phyloP scores from a whole-genome alignment of 2,329 filamentous ascomycete genomes.

The Alternaria sp. region DNA sequence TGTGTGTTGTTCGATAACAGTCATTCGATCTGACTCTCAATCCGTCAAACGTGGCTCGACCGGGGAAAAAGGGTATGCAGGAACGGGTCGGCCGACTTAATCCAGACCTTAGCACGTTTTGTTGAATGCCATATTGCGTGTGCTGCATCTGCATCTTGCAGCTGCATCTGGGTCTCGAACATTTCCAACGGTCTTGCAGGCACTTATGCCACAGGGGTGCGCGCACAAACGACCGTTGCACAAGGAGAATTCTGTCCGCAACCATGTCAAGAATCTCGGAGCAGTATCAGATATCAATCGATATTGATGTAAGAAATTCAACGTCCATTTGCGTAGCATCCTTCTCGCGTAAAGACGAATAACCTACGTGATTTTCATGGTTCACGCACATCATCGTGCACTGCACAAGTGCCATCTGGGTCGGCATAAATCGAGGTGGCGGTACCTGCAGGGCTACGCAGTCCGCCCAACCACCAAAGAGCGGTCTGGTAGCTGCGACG shows the following conservation, averaged over 20 bases:
- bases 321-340: neutral
- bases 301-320: neutral
- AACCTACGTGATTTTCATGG: constrained; percentile 12
- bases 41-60: constrained; percentile 9
- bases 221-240: constrained; percentile 12
- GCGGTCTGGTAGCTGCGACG: constrained; percentile 31
- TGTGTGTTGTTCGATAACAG: constrained; percentile 18
- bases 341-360: neutral
- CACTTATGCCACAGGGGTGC: constrained; percentile 13
- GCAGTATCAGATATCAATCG: neutral
- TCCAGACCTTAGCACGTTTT: constrained; percentile 12
- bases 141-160: constrained; percentile 17
- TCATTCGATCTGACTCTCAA: constrained; percentile 14
- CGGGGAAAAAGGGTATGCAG: constrained; percentile 15
- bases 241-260: neutral
- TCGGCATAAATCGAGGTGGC: constrained; percentile 24
- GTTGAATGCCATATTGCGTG: constrained; percentile 17
- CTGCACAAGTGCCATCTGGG: constrained; percentile 19
- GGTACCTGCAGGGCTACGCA: constrained; percentile 29
- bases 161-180: constrained; percentile 17
- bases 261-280: neutral
- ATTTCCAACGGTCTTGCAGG: constrained; percentile 4
- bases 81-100: constrained; percentile 12
- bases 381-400: constrained; percentile 35
- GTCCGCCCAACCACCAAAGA: constrained; percentile 30